A percentile compares a stretch with the other conserved stretches of the same genome.
phyloP scores from a whole-genome alignment of 2,329 filamentous ascomycete species.

The Fusarium sp. region DNA sequence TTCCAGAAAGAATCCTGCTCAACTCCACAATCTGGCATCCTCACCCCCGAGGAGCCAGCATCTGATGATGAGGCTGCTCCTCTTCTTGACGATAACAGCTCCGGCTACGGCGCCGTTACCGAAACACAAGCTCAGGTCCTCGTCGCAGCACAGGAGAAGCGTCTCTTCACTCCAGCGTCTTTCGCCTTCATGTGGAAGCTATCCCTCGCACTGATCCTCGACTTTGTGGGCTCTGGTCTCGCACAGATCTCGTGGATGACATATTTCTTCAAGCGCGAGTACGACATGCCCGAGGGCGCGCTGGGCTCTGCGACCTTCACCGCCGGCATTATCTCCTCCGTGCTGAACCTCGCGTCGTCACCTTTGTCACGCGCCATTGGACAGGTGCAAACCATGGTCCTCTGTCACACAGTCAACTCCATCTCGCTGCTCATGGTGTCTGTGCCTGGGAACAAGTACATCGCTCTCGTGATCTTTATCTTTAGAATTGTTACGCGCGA shows the following conservation, averaged over 20 bases:
- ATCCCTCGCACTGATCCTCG: slow-evolving; percentile 26
- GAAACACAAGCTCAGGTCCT: background rate
- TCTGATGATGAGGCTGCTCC: slow-evolving; percentile 8
- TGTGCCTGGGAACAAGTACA: slow-evolving; percentile 29
- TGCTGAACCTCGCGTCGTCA: slow-evolving; percentile 33
- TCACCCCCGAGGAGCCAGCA: background rate
- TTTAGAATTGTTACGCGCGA: slow-evolving; percentile 36
- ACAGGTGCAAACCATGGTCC: slow-evolving; percentile 35
- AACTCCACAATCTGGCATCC: background rate
- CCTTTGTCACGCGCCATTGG: slow-evolving; percentile 30
- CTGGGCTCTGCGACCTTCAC: slow-evolving; percentile 33
- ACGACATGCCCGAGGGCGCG: slow-evolving; percentile 33
- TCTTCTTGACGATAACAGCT: background rate
- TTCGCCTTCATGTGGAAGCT: slow-evolving; percentile 38
- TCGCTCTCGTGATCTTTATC: slow-evolving; percentile 30
- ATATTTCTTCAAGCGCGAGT: slow-evolving; percentile 38
- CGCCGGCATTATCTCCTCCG: slow-evolving; percentile 35
- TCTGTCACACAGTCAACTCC: slow-evolving; percentile 37
- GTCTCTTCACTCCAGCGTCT: slow-evolving; percentile 23
- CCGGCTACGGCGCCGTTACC: slow-evolving; percentile 15
- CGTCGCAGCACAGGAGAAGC: background rate
- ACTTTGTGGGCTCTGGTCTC: slow-evolving; percentile 36
- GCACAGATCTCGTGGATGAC: slow-evolving; percentile 41
- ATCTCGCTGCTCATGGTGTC: slow-evolving; percentile 32
- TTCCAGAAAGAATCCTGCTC: slow-evolving; percentile 12